Evolutionary conservation across 345 rosid species (phyloP).

Genomic region (Eucalyptus marginata): DNA sequence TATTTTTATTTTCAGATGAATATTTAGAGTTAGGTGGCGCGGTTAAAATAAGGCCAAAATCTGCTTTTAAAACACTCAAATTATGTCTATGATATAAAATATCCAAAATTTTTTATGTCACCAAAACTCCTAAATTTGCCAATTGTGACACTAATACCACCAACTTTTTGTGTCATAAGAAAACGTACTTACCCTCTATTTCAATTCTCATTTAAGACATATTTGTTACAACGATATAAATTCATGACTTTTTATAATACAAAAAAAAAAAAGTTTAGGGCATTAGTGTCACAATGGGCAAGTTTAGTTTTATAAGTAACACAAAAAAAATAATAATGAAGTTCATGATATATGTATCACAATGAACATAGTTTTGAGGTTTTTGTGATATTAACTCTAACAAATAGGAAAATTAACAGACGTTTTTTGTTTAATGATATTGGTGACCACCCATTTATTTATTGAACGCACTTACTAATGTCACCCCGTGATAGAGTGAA

Average conservation of each 20-base stretch:
- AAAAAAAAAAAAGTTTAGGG: background rate
- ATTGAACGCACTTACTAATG: background rate
- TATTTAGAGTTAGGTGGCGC: rapidly evolving
- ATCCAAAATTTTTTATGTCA: too few relatives aligned
- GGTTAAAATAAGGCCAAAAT: too few relatives aligned
- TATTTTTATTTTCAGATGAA: background rate
- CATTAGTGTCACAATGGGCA: background rate
- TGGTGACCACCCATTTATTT: background rate
- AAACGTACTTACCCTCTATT: background rate
- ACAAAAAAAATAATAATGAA: too few relatives aligned
- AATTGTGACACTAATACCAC: background rate
- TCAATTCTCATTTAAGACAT: background rate
- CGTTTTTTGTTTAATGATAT: background rate
- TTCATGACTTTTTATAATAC: background rate
- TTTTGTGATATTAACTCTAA: background rate
- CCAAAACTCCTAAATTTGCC: too few relatives aligned
- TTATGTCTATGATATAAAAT: background rate
- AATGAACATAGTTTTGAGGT: too few relatives aligned
- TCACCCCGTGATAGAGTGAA: background rate
- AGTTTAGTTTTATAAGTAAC: background rate
- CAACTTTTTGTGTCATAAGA: too few relatives aligned
- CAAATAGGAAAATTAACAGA: background rate
- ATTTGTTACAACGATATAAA: background rate
- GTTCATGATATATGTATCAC: background rate
- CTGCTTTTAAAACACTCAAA: too few relatives aligned